Conservation (phyloP, 257 asterid species). For the Penstemon newberryi region DNA sequence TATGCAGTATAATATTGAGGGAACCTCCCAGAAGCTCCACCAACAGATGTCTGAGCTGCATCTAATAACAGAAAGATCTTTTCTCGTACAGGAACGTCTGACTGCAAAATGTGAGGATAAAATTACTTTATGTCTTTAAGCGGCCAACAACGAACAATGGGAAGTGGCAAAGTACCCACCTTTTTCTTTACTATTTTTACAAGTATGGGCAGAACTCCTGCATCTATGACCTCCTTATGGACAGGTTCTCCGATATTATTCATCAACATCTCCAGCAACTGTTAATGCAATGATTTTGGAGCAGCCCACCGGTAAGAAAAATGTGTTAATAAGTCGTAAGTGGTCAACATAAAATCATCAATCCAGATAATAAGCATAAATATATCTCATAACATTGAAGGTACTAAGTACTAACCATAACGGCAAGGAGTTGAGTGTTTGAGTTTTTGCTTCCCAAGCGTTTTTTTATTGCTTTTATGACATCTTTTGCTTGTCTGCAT, state of each 20-base stretch:
- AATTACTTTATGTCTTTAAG: conserved; percentile 20
- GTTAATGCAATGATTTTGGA: conserved; percentile 30
- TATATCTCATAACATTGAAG: conserved; percentile 14
- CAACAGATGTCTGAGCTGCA: conserved; percentile 95
- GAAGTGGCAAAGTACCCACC: conserved; percentile 39
- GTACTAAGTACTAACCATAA: conserved; percentile 67
- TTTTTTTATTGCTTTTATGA: conserved; percentile 82
- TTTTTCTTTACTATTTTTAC: conserved; percentile 93
- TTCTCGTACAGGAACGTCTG: conserved; percentile 79
- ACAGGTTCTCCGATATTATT: conserved; percentile 90
- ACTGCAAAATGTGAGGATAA: conserved; percentile 42
- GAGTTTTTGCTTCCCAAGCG: conserved; percentile 75
- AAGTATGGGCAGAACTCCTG: conserved; percentile 70
- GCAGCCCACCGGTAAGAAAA: conserved; percentile 24
- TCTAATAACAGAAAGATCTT: conserved; percentile 86
- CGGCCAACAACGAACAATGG: conserved; percentile 11
- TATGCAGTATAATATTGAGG: conserved; percentile 90
- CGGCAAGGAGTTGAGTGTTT: conserved; percentile 66
- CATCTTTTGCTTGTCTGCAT: conserved; percentile 81
- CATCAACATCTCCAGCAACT: conserved; percentile 97
- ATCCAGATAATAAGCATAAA: conserved; percentile 6
- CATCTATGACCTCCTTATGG: conserved; percentile 86
- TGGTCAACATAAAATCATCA: neutral
- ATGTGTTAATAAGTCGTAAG: conserved; percentile 17
- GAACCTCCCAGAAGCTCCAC: conserved; percentile 90